phyloP scores from a whole-genome alignment of 306 rosid genomes.

The Pyrus pyrifolia region DNA sequence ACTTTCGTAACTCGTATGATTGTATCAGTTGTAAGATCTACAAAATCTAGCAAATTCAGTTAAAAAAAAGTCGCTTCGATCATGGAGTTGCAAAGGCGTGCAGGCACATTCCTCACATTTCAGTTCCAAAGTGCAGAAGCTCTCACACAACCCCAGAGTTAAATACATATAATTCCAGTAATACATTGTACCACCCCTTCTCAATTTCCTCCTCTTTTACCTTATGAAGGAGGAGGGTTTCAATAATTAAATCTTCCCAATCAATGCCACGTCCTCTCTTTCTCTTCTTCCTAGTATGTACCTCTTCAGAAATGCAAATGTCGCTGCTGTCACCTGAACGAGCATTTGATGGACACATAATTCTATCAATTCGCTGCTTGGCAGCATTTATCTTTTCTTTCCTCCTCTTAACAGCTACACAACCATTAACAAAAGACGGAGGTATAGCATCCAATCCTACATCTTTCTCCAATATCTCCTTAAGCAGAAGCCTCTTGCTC shows the following conservation, averaged over 20 bases:
- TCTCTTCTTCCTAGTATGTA: slow-evolving; percentile 31
- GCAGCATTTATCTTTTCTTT: slow-evolving; percentile 60
- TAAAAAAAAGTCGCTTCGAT: neutral
- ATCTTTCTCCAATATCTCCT: slow-evolving; percentile 52
- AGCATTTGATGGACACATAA: slow-evolving; percentile 38
- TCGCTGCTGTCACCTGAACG: neutral
- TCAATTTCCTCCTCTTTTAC: slow-evolving; percentile 77
- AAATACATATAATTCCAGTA: slow-evolving; percentile 60
- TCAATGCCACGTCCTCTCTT: slow-evolving; percentile 35
- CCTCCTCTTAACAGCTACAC: slow-evolving; percentile 41
- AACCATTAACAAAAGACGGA: slow-evolving; percentile 51
- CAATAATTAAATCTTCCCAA: slow-evolving; percentile 83
- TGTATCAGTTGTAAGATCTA: neutral
- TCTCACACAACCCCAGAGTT: slow-evolving; percentile 32
- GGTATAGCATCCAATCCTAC: slow-evolving; percentile 67
- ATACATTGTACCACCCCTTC: slow-evolving; percentile 70
- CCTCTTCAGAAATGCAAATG: neutral
- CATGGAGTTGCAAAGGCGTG: neutral
- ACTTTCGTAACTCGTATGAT: neutral
- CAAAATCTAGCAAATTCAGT: neutral
- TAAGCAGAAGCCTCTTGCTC: slow-evolving; percentile 59
- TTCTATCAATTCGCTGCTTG: slow-evolving; percentile 44
- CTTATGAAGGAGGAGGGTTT: slow-evolving; percentile 65
- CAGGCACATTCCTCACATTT: neutral
- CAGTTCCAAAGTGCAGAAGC: neutral